phyloP scores from a whole-genome alignment of 179 eudicot genomes.

The Patellifolia procumbens region DNA sequence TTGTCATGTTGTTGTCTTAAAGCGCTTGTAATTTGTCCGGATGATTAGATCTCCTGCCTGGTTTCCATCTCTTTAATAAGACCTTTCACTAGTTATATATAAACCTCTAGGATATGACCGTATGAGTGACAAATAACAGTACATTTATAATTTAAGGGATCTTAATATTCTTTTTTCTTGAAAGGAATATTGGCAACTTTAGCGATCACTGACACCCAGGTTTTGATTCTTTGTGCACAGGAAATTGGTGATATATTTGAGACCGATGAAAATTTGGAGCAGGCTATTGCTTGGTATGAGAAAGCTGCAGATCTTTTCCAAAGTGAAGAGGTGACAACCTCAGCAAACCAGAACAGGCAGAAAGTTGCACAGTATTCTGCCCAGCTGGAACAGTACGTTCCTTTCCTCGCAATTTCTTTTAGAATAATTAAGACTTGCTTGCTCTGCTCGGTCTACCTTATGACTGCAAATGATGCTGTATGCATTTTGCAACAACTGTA shows the following conservation, averaged over 20 bases:
- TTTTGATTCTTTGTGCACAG: conserved; percentile 40
- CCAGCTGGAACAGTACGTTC: conserved; percentile 81
- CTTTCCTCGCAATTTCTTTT: neutral
- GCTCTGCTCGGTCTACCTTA: neutral
- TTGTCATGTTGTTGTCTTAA: too few relatives aligned
- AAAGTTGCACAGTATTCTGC: conserved; percentile 92
- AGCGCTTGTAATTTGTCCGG: too few relatives aligned
- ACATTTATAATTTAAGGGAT: neutral
- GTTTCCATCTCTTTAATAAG: too few relatives aligned
- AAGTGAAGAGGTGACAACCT: conserved; percentile 79
- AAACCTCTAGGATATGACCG: neutral
- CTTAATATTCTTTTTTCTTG: too few relatives aligned
- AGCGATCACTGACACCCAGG: neutral
- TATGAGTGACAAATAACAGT: neutral
- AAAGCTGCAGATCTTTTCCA: conserved; percentile 85
- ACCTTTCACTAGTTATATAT: neutral
- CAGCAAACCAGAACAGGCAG: conserved; percentile 88
- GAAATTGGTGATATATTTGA: conserved; percentile 92
- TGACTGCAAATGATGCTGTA: neutral
- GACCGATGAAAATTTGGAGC: conserved; percentile 61
- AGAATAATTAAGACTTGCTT: neutral
- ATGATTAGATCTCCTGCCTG: too few relatives aligned
- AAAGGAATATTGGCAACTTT: neutral
- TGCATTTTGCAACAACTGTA: conserved; percentile 1
- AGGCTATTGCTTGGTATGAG: conserved; percentile 75